Base-by-base conservation (phyloP, 768 basidiomycete genomes). In the Termitomyces sp. region DNA sequence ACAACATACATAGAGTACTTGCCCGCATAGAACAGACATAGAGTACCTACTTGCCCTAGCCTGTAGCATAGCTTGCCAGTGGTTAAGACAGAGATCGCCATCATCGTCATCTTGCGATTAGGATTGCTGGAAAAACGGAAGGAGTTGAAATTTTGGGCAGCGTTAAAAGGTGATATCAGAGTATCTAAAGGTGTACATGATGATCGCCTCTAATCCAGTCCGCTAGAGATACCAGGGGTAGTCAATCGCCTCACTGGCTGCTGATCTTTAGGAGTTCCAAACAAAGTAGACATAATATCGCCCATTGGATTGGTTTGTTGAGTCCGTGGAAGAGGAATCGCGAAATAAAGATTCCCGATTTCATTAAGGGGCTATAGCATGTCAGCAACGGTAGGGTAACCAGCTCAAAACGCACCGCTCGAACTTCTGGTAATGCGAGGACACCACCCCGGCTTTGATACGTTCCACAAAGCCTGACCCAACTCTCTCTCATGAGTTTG, bases 281-380 rank as follows among this genome's bases (percentile, higher is more conserved):
- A 89, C 71, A 98, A 77, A 5, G 88, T 87, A 5, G 94, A 92
- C 74, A 98, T 76, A 82, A 98, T 90, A 34, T 95, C 93, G 34
- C 88, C 91, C 54, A 98, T 73, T 5, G 96, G 89, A 70, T 96
- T 96, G 7, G 79, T 85, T 11, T 85, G 81, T 70, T 87, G 83
- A 58, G 76, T 73, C 60, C 88, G 80, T 55, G 93, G 91, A 40
- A 86, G 89, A 7, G 92, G 89, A 53, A 98, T 88, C 8, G 88
- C 88, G 74, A 99, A 98, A 74, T 92, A 95, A 31, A 94, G 72
- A 14, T 81, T 81, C 4, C 83, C 86, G 55, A 96, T 77, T 57
- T 91, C 89, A 55, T 78, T 78, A 53, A 91, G 73, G n/a, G 78
- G 78, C 92, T 94, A 64, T 59, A 60, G 48, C 7, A 51, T 1